Evolutionary conservation across 2,329 filamentous ascomycete genomes (phyloP).

Genomic region (Botrytis paeoniae): DNA sequence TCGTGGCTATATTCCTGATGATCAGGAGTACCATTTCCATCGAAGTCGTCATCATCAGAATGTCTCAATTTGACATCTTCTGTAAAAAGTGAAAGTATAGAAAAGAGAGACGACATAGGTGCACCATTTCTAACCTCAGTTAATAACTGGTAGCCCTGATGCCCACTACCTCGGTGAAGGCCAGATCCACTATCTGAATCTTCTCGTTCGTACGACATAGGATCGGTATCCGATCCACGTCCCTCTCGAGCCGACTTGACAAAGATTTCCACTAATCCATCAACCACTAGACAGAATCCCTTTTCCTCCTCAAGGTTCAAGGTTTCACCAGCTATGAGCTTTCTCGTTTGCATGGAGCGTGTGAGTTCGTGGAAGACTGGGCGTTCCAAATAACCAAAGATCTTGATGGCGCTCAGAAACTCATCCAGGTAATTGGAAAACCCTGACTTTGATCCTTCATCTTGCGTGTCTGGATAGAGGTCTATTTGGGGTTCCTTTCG

Average conservation of each 20-base stretch:
- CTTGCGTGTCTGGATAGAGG: conserved; percentile 88
- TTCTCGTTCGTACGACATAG: conserved; percentile 44
- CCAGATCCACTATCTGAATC: conserved; percentile 70
- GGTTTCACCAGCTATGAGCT: conserved; percentile 93
- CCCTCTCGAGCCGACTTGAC: conserved; percentile 77
- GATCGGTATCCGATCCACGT: conserved; percentile 41
- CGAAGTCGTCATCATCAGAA: conserved; percentile 53
- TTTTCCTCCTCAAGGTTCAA: conserved; percentile 95
- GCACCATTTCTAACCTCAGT: conserved; percentile 98
- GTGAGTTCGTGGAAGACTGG: conserved; percentile 98
- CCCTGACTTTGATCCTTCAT: conserved; percentile 84
- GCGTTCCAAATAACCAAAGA: conserved; percentile 94
- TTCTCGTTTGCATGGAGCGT: conserved; percentile 95
- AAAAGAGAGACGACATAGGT: conserved; percentile 97
- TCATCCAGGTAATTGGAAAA: conserved; percentile 97
- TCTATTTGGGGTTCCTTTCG: conserved; percentile 95
- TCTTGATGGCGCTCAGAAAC: conserved; percentile 97
- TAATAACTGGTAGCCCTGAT: conserved; percentile 88
- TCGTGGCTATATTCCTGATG: conserved; percentile 30
- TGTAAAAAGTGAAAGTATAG: conserved; percentile 93
- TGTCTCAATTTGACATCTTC: conserved; percentile 83
- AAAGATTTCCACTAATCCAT: conserved; percentile 95
- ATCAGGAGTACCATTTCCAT: conserved; percentile 33
- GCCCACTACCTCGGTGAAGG: conserved; percentile 53
- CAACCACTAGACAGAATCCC: conserved; percentile 95